A percentile compares a stretch with the other conserved stretches of the same genome.
Evolutionary conservation across 768 basidiomycete species (phyloP).

Genomic region (Termitomyces sp.): DNA sequence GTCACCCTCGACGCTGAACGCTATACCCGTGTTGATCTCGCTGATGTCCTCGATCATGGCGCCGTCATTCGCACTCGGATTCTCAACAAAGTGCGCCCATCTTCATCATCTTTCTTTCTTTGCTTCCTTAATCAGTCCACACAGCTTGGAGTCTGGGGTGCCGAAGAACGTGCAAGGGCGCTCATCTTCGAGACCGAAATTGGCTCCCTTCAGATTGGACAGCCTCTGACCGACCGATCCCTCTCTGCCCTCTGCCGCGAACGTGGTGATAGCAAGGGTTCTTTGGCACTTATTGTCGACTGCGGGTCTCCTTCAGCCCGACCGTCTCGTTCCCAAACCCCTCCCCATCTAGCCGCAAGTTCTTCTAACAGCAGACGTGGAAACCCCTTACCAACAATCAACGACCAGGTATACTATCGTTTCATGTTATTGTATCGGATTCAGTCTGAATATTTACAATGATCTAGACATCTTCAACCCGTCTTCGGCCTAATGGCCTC

Average conservation of each 20-base stretch:
- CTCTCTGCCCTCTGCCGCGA: conserved; percentile 12
- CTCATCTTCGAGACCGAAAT: conserved; percentile 18
- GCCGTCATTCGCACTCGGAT: conserved; percentile 14
- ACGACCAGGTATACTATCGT: conserved; percentile 10
- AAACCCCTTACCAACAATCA: conserved; percentile 6
- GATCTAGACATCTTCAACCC: not conserved
- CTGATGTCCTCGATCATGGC: conserved; percentile 15
- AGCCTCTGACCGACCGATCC: conserved; percentile 10
- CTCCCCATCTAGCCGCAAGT: not conserved
- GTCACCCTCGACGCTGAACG: conserved; percentile 15
- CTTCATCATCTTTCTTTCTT: not conserved
- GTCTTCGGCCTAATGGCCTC: not conserved
- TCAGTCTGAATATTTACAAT: not conserved
- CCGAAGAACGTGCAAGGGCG: conserved; percentile 9
- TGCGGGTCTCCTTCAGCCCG: not conserved
- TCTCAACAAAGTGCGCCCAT: conserved; percentile 11
- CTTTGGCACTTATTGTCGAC: conserved; percentile 14
- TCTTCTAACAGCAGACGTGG: not conserved
- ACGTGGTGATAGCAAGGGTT: conserved; percentile 14
- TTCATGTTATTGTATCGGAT: not conserved
- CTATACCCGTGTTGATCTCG: conserved; percentile 15
- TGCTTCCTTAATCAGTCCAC: not conserved
- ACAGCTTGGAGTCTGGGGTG: conserved; percentile 13
- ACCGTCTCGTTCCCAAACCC: not conserved
- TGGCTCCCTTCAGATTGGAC: conserved; percentile 13